phyloP scores from a whole-genome alignment of 257 asterid species.

The Leonotis leonurus region DNA sequence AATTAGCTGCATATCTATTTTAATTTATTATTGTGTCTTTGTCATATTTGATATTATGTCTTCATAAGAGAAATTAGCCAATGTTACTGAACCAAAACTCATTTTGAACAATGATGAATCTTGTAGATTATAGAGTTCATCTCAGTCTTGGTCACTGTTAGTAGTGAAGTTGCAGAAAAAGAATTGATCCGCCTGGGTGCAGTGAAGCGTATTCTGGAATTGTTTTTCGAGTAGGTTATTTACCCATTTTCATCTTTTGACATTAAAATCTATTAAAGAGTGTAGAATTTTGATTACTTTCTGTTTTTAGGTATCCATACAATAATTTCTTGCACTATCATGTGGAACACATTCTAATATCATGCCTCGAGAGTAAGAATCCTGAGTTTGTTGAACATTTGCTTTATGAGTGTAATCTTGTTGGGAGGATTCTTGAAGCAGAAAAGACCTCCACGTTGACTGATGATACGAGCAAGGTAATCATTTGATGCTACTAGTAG shows the following conservation, averaged over 20 bases:
- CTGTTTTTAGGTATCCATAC: slow-evolving; percentile 57
- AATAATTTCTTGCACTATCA: slow-evolving; percentile 85
- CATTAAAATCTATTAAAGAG: slow-evolving; percentile 6
- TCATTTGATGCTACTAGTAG: not conserved
- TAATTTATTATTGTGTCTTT: not conserved
- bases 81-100: slow-evolving; percentile 19
- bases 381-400: slow-evolving; percentile 64
- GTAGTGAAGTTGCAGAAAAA: slow-evolving; percentile 76
- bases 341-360: slow-evolving; percentile 51
- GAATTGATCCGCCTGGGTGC: slow-evolving; percentile 74
- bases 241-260: not conserved
- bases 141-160: slow-evolving; percentile 68
- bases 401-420: slow-evolving; percentile 66
- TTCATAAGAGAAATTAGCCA: not conserved
- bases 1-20: not conserved
- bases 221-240: slow-evolving; percentile 70
- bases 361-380: slow-evolving; percentile 80
- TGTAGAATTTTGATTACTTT: slow-evolving; percentile 11
- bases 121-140: slow-evolving; percentile 87
- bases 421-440: slow-evolving; percentile 72
- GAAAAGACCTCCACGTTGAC: slow-evolving; percentile 52
- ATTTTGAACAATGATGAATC: slow-evolving; percentile 17
- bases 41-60: not conserved
- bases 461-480: slow-evolving; percentile 42
- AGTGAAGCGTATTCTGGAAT: slow-evolving; percentile 48